A percentile compares a stretch with the other conserved stretches of the same genome.
These are phyloP conservation scores for Gigaspora rosea DNA, from an alignment of 192 early-diverging fungal species.

Conservation along the genomic window DNA sequence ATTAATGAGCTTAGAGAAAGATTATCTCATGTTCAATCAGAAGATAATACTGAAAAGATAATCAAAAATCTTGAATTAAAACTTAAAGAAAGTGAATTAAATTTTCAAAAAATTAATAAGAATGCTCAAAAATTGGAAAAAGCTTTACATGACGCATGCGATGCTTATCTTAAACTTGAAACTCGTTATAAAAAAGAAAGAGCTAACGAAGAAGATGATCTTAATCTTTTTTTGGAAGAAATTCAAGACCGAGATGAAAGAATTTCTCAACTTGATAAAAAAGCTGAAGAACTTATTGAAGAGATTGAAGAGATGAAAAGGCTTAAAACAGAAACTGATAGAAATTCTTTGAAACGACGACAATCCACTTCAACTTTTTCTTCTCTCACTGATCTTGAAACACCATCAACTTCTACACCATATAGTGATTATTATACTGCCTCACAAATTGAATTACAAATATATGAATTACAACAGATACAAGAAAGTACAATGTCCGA, in stretches of 20 bases:
- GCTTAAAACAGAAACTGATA: neutral
- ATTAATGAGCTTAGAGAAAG: conserved; percentile 5
- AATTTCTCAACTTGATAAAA: conserved; percentile 20
- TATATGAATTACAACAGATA: neutral
- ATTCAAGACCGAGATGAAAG: conserved; percentile 2
- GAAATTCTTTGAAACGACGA: neutral
- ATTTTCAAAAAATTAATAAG: neutral
- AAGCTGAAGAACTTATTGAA: conserved; percentile 13
- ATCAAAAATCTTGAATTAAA: conserved; percentile 38
- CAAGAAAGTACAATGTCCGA: neutral
- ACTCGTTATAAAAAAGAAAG: conserved; percentile 6
- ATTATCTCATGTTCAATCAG: neutral
- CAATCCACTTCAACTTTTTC: neutral
- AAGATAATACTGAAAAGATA: conserved; percentile 27
- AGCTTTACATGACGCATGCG: conserved; percentile 30
- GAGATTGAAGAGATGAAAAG: conserved; percentile 4
- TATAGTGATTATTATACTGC: neutral
- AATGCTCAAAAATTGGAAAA: conserved; percentile 28
- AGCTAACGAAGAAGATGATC: neutral
- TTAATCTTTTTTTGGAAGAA: neutral
- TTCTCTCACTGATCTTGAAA: neutral
- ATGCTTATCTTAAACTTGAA: conserved; percentile 14
- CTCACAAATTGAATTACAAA: neutral
- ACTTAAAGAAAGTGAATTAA: conserved; percentile 17
- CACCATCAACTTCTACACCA: conserved; percentile 4